Base-by-base conservation (phyloP, 75 land plant species). In the Selaginella moellendorffii region DNA sequence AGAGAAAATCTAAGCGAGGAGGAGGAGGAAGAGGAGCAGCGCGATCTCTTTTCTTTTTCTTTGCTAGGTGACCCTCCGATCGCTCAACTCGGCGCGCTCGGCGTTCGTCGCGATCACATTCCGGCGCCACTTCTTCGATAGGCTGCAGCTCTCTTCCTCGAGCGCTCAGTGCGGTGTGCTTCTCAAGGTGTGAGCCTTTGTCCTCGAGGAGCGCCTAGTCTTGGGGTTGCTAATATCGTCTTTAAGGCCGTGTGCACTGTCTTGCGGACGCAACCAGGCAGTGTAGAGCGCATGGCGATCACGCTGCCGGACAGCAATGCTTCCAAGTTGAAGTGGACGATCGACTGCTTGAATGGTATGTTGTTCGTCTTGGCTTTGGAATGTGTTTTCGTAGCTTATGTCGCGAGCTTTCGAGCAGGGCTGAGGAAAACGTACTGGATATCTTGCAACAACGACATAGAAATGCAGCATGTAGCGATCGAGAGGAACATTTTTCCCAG, bases 81-180 rank as follows among this genome's bases (percentile, higher is more conserved):
- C 97, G 0, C 78, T 92, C 29, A 92, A 92, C 71, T 70, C 97
- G 9, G 82, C 97, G 19, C 79, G 97, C 61, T 88, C 97, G n/a
- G 88, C 95, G 2, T 92, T 81, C 65, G 72, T 85, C 30, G 72
- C 83, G 2, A 67, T 85, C 12, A 73, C 83, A 26, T 77, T 92
- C 64, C 78, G 75, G 67, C 64, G 86, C 25, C 79, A 75, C 28
- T 85, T 85, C 67, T 88, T 92, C 69, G 97, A 92, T 61, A 31
- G 65, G 10, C 85, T 71, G 63, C 65, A 67, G 17, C 23, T 85
- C 29, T 72, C 75, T 62, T 71, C 76, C 9, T 59, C 73, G 22
- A 73, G 66, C 54, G 78, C 79, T 30, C 78, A 81, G 62, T 92
- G 85, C 70, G 83, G 96, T 64, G 80, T 92, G 22, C 82, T 92